Percentiles rank a stretch among this genome's conserved stretches.
Evolutionary conservation across 805 yeast species (phyloP).

Genomic region (Metschnikowia reukaufii): DNA sequence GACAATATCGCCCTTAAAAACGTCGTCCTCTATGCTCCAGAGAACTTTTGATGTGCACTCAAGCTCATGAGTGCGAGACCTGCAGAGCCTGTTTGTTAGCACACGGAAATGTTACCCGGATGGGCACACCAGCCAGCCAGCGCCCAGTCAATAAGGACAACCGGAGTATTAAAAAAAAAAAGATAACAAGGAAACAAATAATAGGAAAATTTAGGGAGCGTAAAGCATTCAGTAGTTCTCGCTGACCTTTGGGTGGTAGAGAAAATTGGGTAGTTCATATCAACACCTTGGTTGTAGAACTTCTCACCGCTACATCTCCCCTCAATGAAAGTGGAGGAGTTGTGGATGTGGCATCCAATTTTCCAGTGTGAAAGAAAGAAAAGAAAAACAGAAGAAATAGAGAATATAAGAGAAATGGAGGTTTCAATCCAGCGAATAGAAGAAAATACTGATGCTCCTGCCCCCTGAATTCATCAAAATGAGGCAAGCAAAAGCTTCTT

Average conservation of each 20-base stretch:
- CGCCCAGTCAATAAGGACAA: not conserved
- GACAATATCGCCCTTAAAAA: not conserved
- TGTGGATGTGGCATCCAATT: no score
- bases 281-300: no score
- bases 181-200: not conserved
- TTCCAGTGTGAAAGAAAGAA: no score
- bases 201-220: not conserved
- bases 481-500: no score
- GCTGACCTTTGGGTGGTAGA: not conserved
- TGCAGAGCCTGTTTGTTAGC: conserved; percentile 7
- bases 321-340: no score
- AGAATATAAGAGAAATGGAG: no score
- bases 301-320: no score
- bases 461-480: no score
- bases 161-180: not conserved
- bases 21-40: conserved; percentile 3
- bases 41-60: conserved; percentile 10
- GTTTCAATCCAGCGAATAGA: no score
- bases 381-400: no score
- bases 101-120: conserved; percentile 11
- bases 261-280: not conserved
- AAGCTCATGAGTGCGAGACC: conserved; percentile 11
- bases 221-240: not conserved
- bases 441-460: no score
- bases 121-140: conserved; percentile 2